Percentiles rank a stretch among this genome's conserved stretches.
These are phyloP conservation scores for Sarocladium brachiariae DNA, from an alignment of 2,329 filamentous ascomycete genomes.

Conservation along the genomic window DNA sequence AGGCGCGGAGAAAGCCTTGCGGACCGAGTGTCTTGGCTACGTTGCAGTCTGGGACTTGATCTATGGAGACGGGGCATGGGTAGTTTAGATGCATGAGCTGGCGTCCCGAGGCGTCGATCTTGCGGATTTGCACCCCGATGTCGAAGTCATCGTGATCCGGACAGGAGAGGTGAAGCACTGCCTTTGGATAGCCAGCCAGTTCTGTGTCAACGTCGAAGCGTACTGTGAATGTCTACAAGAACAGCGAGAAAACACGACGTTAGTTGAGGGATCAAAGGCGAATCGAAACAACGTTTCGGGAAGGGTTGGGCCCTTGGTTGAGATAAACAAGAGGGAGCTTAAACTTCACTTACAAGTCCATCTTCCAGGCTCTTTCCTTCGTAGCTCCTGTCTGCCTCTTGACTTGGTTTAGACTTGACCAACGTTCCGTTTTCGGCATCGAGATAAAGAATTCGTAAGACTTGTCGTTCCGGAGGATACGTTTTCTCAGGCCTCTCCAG, in stretches of 20 bases:
- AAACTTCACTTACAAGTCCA: not conserved
- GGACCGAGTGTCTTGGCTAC: too few relatives aligned
- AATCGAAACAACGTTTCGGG: too few relatives aligned
- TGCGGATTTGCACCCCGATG: conserved; percentile 27
- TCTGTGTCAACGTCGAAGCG: not conserved
- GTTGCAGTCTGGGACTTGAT: too few relatives aligned
- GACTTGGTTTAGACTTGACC: not conserved
- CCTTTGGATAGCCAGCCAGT: not conserved
- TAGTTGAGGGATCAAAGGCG: too few relatives aligned
- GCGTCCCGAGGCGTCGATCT: conserved; percentile 11
- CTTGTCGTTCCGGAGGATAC: not conserved
- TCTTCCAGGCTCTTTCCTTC: not conserved
- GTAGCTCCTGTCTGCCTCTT: not conserved
- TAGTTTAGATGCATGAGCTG: conserved; percentile 20
- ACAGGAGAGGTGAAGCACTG: not conserved
- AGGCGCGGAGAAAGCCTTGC: too few relatives aligned
- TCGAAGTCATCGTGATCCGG: conserved; percentile 33
- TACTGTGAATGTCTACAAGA: not conserved
- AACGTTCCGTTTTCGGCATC: not conserved
- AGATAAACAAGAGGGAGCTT: too few relatives aligned
- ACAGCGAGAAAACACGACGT: too few relatives aligned
- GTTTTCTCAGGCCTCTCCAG: not conserved
- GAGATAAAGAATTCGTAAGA: not conserved
- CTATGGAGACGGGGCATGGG: too few relatives aligned
- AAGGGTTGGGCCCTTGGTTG: too few relatives aligned